phyloP scores from a whole-genome alignment of 225 moss, liverwort and hornwort genomes.

The Rhytidiadelphus loreus region DNA sequence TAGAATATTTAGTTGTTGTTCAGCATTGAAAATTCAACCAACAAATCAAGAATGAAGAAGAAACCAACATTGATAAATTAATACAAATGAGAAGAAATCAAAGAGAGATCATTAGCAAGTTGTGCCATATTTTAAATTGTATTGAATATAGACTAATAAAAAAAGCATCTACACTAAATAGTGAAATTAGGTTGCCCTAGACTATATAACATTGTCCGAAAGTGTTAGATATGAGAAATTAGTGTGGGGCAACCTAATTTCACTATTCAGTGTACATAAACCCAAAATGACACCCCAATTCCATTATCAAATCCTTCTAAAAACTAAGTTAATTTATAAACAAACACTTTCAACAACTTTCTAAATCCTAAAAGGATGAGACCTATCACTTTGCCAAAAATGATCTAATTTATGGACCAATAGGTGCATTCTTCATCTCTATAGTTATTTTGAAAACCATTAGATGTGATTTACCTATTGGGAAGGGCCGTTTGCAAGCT shows the following conservation, averaged over 20 bases:
- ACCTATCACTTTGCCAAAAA: background rate
- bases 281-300: background rate
- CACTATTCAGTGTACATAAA: too few relatives aligned
- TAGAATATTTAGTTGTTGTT: background rate
- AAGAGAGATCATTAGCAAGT: background rate
- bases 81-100: background rate
- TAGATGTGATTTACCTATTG: too few relatives aligned
- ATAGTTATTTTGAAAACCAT: background rate
- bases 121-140: background rate
- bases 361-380: background rate
- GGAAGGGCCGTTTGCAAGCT: too few relatives aligned
- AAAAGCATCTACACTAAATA: too few relatives aligned
- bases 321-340: background rate
- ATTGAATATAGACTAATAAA: background rate
- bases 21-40: background rate
- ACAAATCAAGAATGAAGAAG: background rate
- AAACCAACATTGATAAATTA: background rate
- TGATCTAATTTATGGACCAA: too few relatives aligned
- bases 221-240: too few relatives aligned
- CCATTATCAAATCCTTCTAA: background rate
- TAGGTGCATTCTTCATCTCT: background rate
- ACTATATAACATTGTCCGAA: too few relatives aligned
- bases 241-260: too few relatives aligned
- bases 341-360: background rate
- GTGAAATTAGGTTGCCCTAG: too few relatives aligned